phyloP scores from a whole-genome alignment of 208 protist genomes.

The Phytomonas francai region DNA sequence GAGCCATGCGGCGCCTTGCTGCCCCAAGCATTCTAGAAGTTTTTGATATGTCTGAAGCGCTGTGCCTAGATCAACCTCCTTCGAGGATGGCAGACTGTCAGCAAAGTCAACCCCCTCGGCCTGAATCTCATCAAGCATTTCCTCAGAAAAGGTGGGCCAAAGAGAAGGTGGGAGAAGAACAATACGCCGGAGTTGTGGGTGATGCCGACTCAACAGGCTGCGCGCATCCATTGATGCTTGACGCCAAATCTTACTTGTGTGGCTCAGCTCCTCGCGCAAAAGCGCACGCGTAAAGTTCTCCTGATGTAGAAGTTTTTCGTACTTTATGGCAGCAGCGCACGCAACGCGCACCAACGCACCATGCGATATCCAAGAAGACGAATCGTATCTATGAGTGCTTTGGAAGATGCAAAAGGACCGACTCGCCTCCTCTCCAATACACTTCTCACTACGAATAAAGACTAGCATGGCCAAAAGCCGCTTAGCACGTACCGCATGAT shows the following conservation, averaged over 20 bases:
- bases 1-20: neutral
- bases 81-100: neutral
- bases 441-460: neutral
- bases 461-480: neutral
- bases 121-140: neutral
- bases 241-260: slow-evolving; percentile 12
- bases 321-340: slow-evolving; percentile 14
- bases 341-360: slow-evolving; percentile 11
- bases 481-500: neutral
- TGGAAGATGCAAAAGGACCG: neutral
- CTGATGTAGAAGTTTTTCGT: slow-evolving; percentile 18
- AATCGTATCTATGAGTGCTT: neutral
- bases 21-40: neutral
- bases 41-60: neutral
- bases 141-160: slow-evolving; percentile 1
- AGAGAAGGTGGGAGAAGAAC: neutral
- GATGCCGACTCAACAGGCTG: slow-evolving; percentile 13
- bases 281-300: slow-evolving; percentile 41
- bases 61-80: neutral
- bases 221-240: slow-evolving; percentile 13
- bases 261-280: slow-evolving; percentile 16
- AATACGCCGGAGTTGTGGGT: slow-evolving; percentile 17
- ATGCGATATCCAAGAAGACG: neutral
- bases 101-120: neutral
- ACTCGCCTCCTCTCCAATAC: neutral